These are phyloP conservation scores for Salvia sclarea DNA, from an alignment of 305 asterid species.

Conservation along the genomic window DNA sequence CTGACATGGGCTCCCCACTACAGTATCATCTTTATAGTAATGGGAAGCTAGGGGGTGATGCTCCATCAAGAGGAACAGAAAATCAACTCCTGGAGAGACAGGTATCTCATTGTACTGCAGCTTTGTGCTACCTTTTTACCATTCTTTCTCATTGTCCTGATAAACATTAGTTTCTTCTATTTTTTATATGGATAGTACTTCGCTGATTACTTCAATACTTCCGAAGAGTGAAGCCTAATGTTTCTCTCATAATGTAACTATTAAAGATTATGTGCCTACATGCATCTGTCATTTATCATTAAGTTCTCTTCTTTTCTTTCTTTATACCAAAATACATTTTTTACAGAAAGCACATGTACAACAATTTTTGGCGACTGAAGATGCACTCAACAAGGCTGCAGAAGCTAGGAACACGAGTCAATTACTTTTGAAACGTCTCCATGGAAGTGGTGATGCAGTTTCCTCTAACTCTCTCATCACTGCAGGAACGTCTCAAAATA, in stretches of 20 bases:
- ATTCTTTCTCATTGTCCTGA: conserved; percentile 18
- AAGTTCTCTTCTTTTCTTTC: neutral
- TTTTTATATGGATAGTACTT: neutral
- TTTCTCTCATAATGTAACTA: conserved; percentile 12
- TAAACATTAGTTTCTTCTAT: neutral
- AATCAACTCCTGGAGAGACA: conserved; percentile 97
- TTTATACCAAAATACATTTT: conserved; percentile 13
- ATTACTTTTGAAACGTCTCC: conserved; percentile 74
- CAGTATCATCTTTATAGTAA: conserved; percentile 87
- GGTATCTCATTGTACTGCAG: conserved; percentile 42
- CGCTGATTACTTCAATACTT: conserved; percentile 18
- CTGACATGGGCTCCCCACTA: conserved; percentile 80
- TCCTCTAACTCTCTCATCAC: conserved; percentile 65
- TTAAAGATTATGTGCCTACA: conserved; percentile 9
- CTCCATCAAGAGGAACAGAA: conserved; percentile 72
- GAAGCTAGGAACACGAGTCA: conserved; percentile 55
- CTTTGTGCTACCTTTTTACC: neutral
- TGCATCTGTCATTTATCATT: conserved; percentile 7
- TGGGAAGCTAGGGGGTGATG: conserved; percentile 75
- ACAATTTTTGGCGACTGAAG: conserved; percentile 84
- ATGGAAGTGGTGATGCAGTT: conserved; percentile 76
- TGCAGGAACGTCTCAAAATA: conserved; percentile 75
- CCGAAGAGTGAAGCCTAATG: neutral
- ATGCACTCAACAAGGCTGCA: conserved; percentile 73
- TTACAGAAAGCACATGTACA: conserved; percentile 64